phyloP scores from a whole-genome alignment of 805 yeast species.

The Priceomyces fermenticarens region DNA sequence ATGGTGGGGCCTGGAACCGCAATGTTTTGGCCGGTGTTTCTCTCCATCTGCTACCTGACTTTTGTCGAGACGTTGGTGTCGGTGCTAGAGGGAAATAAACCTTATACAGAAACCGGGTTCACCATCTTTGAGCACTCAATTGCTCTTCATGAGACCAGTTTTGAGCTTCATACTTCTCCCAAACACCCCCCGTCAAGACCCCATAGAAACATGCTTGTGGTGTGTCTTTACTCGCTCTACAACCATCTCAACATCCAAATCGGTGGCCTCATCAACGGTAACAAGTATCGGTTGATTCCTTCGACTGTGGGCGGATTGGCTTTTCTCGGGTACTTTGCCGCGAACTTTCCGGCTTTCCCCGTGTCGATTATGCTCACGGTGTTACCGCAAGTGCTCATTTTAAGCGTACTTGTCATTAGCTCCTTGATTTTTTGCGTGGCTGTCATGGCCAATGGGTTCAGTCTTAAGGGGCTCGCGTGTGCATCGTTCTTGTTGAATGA shows the following conservation, averaged over 20 bases:
- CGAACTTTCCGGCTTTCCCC: conserved; percentile 47
- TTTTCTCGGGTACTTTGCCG: conserved; percentile 44
- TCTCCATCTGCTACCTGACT: conserved; percentile 57
- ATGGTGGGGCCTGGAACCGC: conserved; percentile 49
- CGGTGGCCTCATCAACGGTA: conserved; percentile 52
- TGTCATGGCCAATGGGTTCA: conserved; percentile 50
- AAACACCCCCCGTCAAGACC: conserved; percentile 32
- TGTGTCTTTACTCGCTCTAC: conserved; percentile 53
- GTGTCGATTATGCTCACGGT: conserved; percentile 55
- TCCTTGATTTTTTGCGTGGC: conserved; percentile 55
- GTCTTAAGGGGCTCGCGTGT: conserved; percentile 31
- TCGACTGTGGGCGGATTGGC: conserved; percentile 57
- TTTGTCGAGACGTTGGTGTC: conserved; percentile 65
- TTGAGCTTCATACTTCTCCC: conserved; percentile 16
- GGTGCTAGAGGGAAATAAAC: conserved; percentile 51
- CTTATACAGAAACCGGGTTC: conserved; percentile 63
- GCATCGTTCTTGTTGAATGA: conserved; percentile 27
- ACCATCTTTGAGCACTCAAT: conserved; percentile 74
- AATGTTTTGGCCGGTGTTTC: conserved; percentile 56
- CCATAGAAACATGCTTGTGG: conserved; percentile 48
- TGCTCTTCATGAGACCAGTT: conserved; percentile 70
- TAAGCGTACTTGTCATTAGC: conserved; percentile 51
- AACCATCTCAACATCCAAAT: conserved; percentile 63
- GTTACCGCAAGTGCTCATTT: conserved; percentile 61
- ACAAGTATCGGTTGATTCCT: conserved; percentile 58